Conservation (phyloP, 768 basidiomycete species). For the Lepiota subincarnata region DNA sequence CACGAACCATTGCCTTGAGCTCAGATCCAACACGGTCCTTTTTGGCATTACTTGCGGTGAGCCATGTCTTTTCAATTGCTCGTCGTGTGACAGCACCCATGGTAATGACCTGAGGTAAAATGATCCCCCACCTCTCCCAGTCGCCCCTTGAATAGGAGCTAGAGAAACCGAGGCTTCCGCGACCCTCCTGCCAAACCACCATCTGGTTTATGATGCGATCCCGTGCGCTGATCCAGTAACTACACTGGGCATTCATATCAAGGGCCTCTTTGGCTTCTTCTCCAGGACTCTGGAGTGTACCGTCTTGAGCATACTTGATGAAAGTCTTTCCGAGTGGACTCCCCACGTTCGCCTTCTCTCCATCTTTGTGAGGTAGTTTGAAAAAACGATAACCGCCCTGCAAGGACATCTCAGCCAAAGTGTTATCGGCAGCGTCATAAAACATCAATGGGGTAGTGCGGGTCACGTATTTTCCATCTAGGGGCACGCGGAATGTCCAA, state of each 20-base stretch:
- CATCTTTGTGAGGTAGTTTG: constrained; percentile 95
- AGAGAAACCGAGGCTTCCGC: constrained; percentile 49
- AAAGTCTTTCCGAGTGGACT: constrained; percentile 87
- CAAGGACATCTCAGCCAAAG: constrained; percentile 45
- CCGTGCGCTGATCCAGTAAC: constrained; percentile 95
- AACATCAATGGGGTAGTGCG: constrained; percentile 50
- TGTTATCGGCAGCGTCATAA: constrained; percentile 57
- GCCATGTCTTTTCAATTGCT: constrained; percentile 97
- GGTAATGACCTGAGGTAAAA: constrained; percentile 92
- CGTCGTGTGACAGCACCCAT: constrained; percentile 99
- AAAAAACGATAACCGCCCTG: constrained; percentile 64
- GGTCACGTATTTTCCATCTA: constrained; percentile 39
- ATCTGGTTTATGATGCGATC: constrained; percentile 91
- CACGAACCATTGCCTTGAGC: constrained; percentile 95
- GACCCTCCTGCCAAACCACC: constrained; percentile 75
- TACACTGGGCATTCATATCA: constrained; percentile 90
- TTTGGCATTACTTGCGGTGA: constrained; percentile 98
- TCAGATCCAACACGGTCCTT: constrained; percentile 97
- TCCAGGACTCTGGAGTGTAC: constrained; percentile 78
- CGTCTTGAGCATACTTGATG: constrained; percentile 83
- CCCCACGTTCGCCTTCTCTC: constrained; percentile 93
- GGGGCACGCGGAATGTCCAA: constrained; percentile 84
- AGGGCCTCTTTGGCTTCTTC: constrained; percentile 80
- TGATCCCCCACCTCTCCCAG: constrained; percentile 74
- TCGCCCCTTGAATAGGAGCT: constrained; percentile 13